Evolutionary conservation across 306 rosid genomes (phyloP).

Genomic region (Luffa aegyptiaca): DNA sequence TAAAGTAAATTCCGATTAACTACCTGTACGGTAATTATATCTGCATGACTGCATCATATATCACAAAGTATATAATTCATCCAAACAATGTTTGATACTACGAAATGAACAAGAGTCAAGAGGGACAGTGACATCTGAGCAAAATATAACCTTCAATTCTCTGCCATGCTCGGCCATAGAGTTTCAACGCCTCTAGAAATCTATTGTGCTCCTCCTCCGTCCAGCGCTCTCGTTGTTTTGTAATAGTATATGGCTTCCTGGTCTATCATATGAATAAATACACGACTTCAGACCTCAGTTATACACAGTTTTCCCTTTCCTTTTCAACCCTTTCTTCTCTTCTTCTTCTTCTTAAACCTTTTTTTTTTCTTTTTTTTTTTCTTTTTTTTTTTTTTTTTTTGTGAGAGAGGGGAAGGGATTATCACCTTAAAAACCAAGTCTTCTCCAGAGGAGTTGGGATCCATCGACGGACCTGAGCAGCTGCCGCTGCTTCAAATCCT

Average conservation of each 20-base stretch:
- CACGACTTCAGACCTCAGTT: conserved; percentile 15
- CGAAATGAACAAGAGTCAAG: conserved; percentile 11
- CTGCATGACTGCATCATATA: neutral
- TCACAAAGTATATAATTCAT: neutral
- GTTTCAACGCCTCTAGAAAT: conserved; percentile 90
- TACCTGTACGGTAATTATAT: neutral
- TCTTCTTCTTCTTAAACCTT: neutral
- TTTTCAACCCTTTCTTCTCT: neutral
- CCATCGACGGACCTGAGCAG: conserved; percentile 54
- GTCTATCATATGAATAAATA: conserved; percentile 36
- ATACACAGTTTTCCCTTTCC: neutral
- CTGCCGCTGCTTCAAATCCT: conserved; percentile 83
- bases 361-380: too few relatives aligned
- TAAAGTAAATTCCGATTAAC: neutral
- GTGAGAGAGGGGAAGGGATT: neutral
- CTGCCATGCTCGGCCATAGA: conserved; percentile 98
- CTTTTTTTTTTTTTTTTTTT: too few relatives aligned
- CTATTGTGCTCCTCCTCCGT: conserved; percentile 92
- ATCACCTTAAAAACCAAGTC: conserved; percentile 68
- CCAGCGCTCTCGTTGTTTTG: conserved; percentile 99
- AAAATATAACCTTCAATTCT: conserved; percentile 75
- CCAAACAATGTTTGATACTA: neutral
- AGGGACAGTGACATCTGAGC: neutral
- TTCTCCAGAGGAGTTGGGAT: conserved; percentile 65
- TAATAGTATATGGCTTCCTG: conserved; percentile 89